Base-by-base conservation (phyloP, 306 rosid species). In the Vigna reflexopilosa region DNA sequence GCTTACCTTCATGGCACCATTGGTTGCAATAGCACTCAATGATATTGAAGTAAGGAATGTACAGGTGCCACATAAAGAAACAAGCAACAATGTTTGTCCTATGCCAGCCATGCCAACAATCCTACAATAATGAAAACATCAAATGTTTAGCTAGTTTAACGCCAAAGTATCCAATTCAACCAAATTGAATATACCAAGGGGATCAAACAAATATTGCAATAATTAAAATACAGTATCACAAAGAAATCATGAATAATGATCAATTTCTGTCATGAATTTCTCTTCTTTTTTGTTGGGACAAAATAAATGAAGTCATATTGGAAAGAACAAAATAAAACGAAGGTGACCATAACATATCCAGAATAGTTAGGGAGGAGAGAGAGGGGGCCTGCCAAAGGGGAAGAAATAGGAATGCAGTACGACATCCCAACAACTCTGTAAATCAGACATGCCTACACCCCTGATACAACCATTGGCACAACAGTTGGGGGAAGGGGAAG, bases 81-180 rank as follows among this genome's bases (percentile, higher is more conserved):
- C 99, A 80, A 95, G 86, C 81, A 91, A 8, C 47, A 95, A 75
- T 45, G 99, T 79, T 76, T 85, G 91, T 57, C 91, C 92, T 78
- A 95, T 80, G 78, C 99, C 99, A 81, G 97, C 98, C 99, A 95
- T 95, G 73, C 99, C 99, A 84, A 95, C 91, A 85, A 95, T 95
- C 99, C 99, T 95, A 88, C 81, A 84, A 82, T 77, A 83, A 75
- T 51, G 52, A 16, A 72, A 62, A 56, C 34, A 59, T 75, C 70
- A 15, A 82, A 72, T 26, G 20, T 65, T 70, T 52, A 67, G 84
- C 81, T 58, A 55, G 67, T 58, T 57, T 67, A 51, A 72, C 26
- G 65, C 65, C 54, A 30, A 65, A 26, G 82, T 45, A 81, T 55
- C 48, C 59, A 66, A 79, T 72, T 78, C 67, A 62, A 79, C 75